Percentiles rank a stretch among this genome's conserved stretches.
phyloP scores from a whole-genome alignment of 768 basidiomycete genomes.

The Fomitopsis serialis region DNA sequence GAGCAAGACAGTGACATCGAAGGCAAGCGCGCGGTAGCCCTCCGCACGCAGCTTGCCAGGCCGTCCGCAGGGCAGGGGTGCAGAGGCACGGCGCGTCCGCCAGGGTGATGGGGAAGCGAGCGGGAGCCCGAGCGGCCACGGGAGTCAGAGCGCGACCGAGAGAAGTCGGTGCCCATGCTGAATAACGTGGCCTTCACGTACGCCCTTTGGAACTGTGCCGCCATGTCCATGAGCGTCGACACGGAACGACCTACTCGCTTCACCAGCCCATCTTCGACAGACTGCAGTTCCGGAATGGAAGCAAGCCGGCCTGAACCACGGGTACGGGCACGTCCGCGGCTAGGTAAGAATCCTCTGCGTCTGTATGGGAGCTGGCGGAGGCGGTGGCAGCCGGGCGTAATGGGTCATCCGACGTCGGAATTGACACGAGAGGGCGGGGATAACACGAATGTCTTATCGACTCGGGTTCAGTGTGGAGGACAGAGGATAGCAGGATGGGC shows the following conservation, averaged over 20 bases:
- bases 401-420: slow-evolving; percentile 10
- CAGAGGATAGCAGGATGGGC: background rate
- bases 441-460: slow-evolving; percentile 6
- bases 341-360: background rate
- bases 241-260: slow-evolving; percentile 32
- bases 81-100: slow-evolving; percentile 5
- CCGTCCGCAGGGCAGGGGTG: slow-evolving; percentile 3
- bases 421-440: slow-evolving; percentile 1
- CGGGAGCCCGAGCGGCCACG: slow-evolving; percentile 13
- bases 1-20: slow-evolving; percentile 40
- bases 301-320: background rate
- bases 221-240: slow-evolving; percentile 42
- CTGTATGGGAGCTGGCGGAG: slow-evolving; percentile 5
- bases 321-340: background rate
- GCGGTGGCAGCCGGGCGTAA: slow-evolving; percentile 6
- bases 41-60: slow-evolving; percentile 26
- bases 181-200: slow-evolving; percentile 53
- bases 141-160: slow-evolving; percentile 14
- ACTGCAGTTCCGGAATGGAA: background rate
- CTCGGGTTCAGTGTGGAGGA: slow-evolving; percentile 2
- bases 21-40: slow-evolving; percentile 38
- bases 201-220: slow-evolving; percentile 51
- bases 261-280: slow-evolving; percentile 9
- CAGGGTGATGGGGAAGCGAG: slow-evolving; percentile 11
- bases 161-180: slow-evolving; percentile 27